Base-by-base conservation (phyloP, 2,329 filamentous ascomycete genomes). In the Sphaerostilbella broomeana region DNA sequence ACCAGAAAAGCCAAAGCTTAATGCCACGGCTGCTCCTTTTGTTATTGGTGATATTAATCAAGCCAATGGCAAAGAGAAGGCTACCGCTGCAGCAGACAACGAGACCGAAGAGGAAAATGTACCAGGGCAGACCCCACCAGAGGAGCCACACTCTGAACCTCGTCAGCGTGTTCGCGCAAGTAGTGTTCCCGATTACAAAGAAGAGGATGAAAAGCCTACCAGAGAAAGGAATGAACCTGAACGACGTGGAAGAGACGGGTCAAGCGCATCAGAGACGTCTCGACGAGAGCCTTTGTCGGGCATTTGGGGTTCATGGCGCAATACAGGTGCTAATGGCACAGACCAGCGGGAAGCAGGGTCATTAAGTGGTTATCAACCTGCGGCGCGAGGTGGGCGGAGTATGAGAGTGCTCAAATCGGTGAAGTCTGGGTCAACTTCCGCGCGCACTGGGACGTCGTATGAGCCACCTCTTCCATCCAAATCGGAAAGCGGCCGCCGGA, bases 391-490 rank as follows among this genome's bases (percentile, higher is more conserved):
- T 13, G 64, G 72, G 12, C 77, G 84, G 35, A 81, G 79, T 35
- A 97, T 97, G 84, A 97, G 95, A 67, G 83, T 95, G 2, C 69
- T 97, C 37, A 87, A 88, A 54, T 81, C 90, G 1, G 74, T 73
- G 40, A 92, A 87, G 58, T 70, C 80, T 5, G 63, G 64, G 16
- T 74, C 81, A 1, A 64, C 65, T 2, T 70, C 72, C 9, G 63
- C 65, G 2, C 68, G 68, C 43, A 70, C 70, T 0, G 72, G 72
- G 1, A 52, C 69, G 2, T 59, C 72, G 2, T 75, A 77, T 42
- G 78, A 81, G 46, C 64, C 70, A 4, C 55, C 69, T 4, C 54
- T 65, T 7, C 51, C 65, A 2, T 51, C 65, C n/a, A 69, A 70
- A 44, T 58, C 64, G 6, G 62, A 60, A 8, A 74, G 79, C 40